phyloP scores from a whole-genome alignment of 768 basidiomycete genomes.

The Tulasnella calospora region DNA sequence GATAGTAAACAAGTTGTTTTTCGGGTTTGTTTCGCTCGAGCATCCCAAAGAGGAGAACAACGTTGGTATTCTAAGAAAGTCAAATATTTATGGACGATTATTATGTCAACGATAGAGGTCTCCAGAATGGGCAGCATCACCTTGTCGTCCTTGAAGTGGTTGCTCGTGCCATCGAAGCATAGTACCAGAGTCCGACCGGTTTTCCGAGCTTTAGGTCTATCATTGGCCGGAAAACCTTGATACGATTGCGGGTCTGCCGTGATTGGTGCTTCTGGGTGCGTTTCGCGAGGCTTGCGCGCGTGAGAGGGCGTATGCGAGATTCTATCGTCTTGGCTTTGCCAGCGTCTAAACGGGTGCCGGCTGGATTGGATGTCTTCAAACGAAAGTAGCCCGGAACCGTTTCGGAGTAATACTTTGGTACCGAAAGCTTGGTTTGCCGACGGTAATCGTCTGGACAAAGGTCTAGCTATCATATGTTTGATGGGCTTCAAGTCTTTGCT shows the following conservation, averaged over 20 bases:
- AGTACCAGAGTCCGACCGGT: conserved; percentile 43
- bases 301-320: too few relatives aligned
- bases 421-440: not conserved
- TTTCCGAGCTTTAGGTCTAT: not conserved
- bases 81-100: not conserved
- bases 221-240: not conserved
- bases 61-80: conserved; percentile 58
- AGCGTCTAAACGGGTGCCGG: not conserved
- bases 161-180: conserved; percentile 64
- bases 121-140: not conserved
- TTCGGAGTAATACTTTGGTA: not conserved
- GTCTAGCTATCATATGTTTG: not conserved
- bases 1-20: conserved; percentile 16
- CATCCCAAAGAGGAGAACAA: conserved; percentile 64
- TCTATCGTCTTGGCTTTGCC: not conserved
- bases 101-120: not conserved
- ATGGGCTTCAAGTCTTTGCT: not conserved
- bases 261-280: not conserved
- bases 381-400: not conserved
- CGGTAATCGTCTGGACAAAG: not conserved
- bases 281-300: not conserved
- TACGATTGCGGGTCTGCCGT: not conserved
- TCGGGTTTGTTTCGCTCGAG: conserved; percentile 45
- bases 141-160: conserved; percentile 19
- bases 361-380: not conserved